Conservation (phyloP, 768 basidiomycete species). For the Kwoniella sp. region DNA sequence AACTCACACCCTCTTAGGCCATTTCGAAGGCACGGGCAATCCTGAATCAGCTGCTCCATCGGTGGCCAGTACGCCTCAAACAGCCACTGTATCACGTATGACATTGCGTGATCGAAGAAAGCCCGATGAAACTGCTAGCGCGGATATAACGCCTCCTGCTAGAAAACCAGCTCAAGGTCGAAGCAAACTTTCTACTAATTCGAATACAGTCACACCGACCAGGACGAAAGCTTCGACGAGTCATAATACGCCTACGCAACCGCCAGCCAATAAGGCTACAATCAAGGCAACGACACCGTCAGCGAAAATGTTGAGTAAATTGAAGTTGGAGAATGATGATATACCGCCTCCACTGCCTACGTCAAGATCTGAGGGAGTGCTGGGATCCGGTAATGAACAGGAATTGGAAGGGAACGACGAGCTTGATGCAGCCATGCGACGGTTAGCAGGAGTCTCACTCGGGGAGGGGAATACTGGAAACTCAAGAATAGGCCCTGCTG, state of each 20-base stretch:
- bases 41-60: conserved; percentile 19
- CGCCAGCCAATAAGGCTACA: background rate
- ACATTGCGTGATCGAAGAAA: conserved; percentile 39
- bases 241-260: conserved; percentile 2
- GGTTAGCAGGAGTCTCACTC: conserved; percentile 7
- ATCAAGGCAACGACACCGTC: conserved; percentile 8
- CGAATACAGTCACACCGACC: conserved; percentile 23
- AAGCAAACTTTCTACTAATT: background rate
- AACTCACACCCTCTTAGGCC: conserved; percentile 37
- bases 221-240: conserved; percentile 2
- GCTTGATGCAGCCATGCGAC: conserved; percentile 3
- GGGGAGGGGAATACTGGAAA: background rate
- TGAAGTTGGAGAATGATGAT: conserved; percentile 7
- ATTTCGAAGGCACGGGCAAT: conserved; percentile 30
- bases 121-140: conserved; percentile 18
- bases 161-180: conserved; percentile 23
- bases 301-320: conserved; percentile 3
- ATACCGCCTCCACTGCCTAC: conserved; percentile 5
- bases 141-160: conserved; percentile 24
- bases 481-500: too few species aligned
- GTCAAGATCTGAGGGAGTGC: background rate
- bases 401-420: background rate
- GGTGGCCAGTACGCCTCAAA: conserved; percentile 28
- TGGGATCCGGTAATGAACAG: background rate
- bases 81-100: conserved; percentile 29